Evolutionary conservation across 257 asterid species (phyloP).

Genomic region (Nicotiana knightiana): DNA sequence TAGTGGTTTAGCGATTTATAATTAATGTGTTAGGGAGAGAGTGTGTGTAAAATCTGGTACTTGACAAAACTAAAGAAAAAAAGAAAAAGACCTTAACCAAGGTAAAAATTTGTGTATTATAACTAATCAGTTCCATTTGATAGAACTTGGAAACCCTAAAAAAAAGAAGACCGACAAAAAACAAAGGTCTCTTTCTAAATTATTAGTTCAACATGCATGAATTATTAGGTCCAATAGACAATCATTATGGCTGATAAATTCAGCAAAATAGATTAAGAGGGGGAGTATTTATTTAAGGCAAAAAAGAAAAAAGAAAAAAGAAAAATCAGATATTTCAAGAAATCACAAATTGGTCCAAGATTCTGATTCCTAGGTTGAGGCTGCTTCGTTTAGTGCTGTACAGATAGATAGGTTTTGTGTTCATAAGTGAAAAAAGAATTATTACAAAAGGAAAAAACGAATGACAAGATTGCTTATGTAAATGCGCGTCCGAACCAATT

Average conservation of each 20-base stretch:
- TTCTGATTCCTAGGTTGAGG: not conserved
- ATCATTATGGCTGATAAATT: not conserved
- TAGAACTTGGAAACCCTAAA: not conserved
- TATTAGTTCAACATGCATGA: not conserved
- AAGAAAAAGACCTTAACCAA: not conserved
- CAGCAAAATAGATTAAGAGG: not conserved
- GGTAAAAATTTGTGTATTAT: not conserved
- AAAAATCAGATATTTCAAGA: not conserved
- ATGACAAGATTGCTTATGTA: slow-evolving; percentile 3
- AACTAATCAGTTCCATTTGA: not conserved
- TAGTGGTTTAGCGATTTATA: not conserved
- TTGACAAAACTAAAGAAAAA: not conserved
- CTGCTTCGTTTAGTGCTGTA: not conserved
- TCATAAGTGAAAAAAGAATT: not conserved
- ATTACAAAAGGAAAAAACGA: not conserved
- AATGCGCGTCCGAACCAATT: slow-evolving; percentile 27
- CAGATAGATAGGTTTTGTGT: not conserved
- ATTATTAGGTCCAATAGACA: not conserved
- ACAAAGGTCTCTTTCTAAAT: not conserved
- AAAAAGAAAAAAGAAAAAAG: too few species aligned
- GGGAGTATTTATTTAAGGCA: not conserved
- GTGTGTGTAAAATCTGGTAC: not conserved
- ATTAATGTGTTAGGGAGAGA: too few species aligned
- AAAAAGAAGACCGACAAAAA: not conserved
- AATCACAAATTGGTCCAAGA: not conserved